Evolutionary conservation across 306 rosid genomes (phyloP).

Genomic region (barrel medic (Medicago truncatula)): DNA sequence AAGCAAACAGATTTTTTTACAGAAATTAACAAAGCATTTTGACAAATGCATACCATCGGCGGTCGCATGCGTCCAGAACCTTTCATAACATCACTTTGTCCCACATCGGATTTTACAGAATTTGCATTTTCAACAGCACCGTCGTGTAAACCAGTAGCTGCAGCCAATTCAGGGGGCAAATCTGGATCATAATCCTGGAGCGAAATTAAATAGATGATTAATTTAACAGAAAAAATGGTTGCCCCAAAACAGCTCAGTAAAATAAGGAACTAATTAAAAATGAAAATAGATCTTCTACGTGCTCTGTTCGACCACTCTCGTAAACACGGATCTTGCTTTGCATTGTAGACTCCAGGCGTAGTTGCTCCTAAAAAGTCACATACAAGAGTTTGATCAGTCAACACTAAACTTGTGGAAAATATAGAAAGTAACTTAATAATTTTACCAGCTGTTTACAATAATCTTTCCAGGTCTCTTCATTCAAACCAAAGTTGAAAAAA

Average conservation of each 20-base stretch:
- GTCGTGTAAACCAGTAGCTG: conserved; percentile 86
- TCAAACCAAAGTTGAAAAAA: conserved; percentile 92
- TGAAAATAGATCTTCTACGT: conserved; percentile 56
- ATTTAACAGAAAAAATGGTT: conserved; percentile 7
- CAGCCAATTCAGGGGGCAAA: conserved; percentile 98
- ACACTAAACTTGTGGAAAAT: conserved; percentile 25
- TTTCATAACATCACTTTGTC: conserved; percentile 67
- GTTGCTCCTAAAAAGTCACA: conserved; percentile 76
- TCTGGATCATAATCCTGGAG: conserved; percentile 96
- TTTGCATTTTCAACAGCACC: conserved; percentile 60
- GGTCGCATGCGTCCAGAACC: conserved; percentile 77
- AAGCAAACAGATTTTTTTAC: neutral
- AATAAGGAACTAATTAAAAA: conserved; percentile 32
- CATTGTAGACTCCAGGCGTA: conserved; percentile 97
- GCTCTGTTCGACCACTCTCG: conserved; percentile 96
- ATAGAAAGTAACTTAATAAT: conserved; percentile 18
- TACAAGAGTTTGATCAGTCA: conserved; percentile 37
- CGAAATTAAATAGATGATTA: conserved; percentile 31
- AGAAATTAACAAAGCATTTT: conserved; percentile 7
- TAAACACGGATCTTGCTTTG: conserved; percentile 98
- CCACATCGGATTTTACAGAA: conserved; percentile 62
- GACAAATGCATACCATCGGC: conserved; percentile 68
- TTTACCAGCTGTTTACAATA: conserved; percentile 98
- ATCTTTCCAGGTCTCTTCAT: conserved; percentile 95
- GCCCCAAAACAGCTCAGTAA: conserved; percentile 4